phyloP scores from a whole-genome alignment of 106 monocot genomes.

The Phalaenopsis aphrodite region DNA sequence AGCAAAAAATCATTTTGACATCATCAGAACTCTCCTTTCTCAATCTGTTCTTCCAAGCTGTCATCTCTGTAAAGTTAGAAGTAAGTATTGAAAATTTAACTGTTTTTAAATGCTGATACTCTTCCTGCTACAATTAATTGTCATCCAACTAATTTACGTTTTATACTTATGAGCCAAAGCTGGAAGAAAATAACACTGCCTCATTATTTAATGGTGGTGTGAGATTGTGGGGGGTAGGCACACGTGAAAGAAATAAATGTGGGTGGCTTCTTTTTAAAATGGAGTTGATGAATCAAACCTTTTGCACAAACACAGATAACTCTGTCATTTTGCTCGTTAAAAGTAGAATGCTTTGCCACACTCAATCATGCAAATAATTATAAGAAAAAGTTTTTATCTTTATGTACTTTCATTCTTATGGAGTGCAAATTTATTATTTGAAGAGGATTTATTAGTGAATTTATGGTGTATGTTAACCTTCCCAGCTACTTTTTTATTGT shows the following conservation, averaged over 20 bases:
- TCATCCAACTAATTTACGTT: neutral
- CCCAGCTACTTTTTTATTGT: no score
- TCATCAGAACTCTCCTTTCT: neutral
- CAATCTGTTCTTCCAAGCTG: neutral
- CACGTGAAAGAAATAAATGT: slow-evolving; percentile 8
- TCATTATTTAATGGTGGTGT: neutral
- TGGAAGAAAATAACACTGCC: neutral
- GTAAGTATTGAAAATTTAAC: neutral
- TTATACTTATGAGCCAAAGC: neutral
- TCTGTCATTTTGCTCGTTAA: no score
- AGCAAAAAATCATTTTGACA: neutral
- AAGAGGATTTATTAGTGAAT: no score
- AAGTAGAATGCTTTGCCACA: no score
- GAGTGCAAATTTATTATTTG: no score
- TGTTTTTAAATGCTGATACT: neutral
- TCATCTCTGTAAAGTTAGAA: neutral
- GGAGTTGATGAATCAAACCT: neutral
- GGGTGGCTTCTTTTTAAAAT: neutral
- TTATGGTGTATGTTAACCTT: no score
- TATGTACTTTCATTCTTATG: no score
- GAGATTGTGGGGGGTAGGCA: neutral
- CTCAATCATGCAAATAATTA: no score
- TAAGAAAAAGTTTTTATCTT: no score
- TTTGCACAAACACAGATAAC: neutral
- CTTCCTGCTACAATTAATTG: neutral